These are phyloP conservation scores for Suillus luteus DNA, from an alignment of 768 basidiomycete genomes.

Conservation along the genomic window DNA sequence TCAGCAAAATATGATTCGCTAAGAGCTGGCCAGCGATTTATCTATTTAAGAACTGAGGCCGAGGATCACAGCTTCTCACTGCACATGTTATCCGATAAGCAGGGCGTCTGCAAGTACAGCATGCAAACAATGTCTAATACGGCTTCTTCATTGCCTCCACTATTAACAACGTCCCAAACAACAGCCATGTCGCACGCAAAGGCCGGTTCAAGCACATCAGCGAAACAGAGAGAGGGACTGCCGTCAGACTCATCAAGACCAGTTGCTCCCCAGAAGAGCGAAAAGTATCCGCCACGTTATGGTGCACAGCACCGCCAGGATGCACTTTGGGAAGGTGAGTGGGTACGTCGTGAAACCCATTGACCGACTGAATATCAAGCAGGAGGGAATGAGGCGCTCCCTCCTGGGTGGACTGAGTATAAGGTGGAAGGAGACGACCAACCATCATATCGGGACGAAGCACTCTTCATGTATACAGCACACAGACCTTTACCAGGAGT, in stretches of 20 bases:
- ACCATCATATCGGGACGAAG: background rate
- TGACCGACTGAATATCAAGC: background rate
- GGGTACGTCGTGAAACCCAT: no score
- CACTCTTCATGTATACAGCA: background rate
- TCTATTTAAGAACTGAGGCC: background rate
- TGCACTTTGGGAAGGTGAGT: conserved; percentile 7
- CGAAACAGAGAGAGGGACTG: background rate
- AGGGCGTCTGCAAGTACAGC: background rate
- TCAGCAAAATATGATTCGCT: background rate
- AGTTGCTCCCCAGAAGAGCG: no score
- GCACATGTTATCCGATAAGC: background rate
- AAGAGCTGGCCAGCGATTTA: no score
- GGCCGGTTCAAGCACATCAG: background rate
- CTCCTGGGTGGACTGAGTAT: background rate
- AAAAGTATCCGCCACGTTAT: background rate
- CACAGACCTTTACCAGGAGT: background rate
- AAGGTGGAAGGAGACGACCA: background rate
- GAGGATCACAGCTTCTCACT: background rate
- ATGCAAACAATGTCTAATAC: background rate
- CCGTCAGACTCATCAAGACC: background rate
- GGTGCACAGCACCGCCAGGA: conserved; percentile 4
- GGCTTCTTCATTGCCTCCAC: background rate
- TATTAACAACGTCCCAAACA: background rate
- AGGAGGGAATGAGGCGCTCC: background rate
- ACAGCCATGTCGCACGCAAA: background rate